Conservation (phyloP, 2,329 filamentous ascomycete species). For the Talaromyces sp. region DNA sequence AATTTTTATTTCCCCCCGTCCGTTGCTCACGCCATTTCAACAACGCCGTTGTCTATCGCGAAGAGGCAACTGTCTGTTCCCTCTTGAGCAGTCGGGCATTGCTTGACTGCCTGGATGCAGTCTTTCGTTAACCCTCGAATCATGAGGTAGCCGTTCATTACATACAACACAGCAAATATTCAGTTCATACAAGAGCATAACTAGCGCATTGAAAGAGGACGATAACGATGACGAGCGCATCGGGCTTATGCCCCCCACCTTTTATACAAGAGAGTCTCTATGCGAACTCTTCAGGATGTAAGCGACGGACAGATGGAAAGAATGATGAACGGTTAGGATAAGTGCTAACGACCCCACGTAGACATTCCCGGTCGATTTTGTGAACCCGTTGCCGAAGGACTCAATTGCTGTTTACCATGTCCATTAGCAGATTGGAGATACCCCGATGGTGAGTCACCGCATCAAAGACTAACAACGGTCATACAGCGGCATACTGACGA, state of each 20-base stretch:
- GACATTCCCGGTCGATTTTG: constrained; percentile 63
- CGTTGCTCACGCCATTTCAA: not conserved
- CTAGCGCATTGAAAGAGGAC: not conserved
- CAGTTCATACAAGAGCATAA: not conserved
- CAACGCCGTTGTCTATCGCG: not conserved
- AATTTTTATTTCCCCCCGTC: not conserved
- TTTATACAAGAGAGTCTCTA: constrained; percentile 67
- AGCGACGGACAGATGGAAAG: constrained; percentile 32
- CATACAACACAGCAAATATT: constrained; percentile 2
- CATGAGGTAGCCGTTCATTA: constrained; percentile 18
- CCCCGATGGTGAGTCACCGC: constrained; percentile 50
- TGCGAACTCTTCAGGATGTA: constrained; percentile 65
- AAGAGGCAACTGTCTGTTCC: not conserved
- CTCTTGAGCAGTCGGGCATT: constrained; percentile 6
- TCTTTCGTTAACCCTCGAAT: constrained; percentile 13
- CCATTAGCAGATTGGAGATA: constrained; percentile 78
- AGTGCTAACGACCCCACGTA: constrained; percentile 31
- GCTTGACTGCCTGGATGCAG: constrained; percentile 19
- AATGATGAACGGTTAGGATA: too few relatives aligned
- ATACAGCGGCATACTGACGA: constrained; percentile 20
- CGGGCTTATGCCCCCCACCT: constrained; percentile 63
- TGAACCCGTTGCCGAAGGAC: constrained; percentile 43
- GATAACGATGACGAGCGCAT: constrained; percentile 12
- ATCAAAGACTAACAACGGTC: not conserved
- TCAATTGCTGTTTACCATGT: constrained; percentile 84